A percentile compares a stretch with the other conserved stretches of the same genome.
phyloP scores from a whole-genome alignment of 192 early-diverging fungal genomes.

The Coemansia sp. region DNA sequence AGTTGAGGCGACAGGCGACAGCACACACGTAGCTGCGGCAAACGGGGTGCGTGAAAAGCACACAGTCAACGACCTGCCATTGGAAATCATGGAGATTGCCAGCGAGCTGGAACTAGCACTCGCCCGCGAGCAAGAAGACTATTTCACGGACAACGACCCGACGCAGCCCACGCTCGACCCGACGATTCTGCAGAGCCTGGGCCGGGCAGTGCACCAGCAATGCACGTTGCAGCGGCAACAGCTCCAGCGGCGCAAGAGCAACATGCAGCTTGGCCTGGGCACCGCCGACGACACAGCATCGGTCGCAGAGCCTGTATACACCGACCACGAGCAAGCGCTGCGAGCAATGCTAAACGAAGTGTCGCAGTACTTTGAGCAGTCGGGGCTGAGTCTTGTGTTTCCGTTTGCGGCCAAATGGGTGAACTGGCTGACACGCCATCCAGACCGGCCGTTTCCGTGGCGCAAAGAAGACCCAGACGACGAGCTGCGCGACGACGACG shows the following conservation, averaged over 20 bases:
- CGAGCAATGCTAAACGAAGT: slow-evolving; percentile 42
- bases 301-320: slow-evolving; percentile 19
- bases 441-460: slow-evolving; percentile 48
- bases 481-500: slow-evolving; percentile 21
- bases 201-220: slow-evolving; percentile 48
- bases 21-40: not conserved
- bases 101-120: slow-evolving; percentile 50
- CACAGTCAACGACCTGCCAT: slow-evolving; percentile 22
- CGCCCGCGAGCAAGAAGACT: slow-evolving; percentile 53
- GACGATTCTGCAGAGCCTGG: slow-evolving; percentile 40
- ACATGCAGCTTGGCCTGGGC: slow-evolving; percentile 47
- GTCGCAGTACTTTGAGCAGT: slow-evolving; percentile 51
- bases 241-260: slow-evolving; percentile 50
- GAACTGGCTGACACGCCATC: slow-evolving; percentile 45
- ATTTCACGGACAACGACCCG: slow-evolving; percentile 39
- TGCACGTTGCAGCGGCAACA: slow-evolving; percentile 42
- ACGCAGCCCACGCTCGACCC: slow-evolving; percentile 39
- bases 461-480: slow-evolving; percentile 45
- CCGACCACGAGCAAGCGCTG: slow-evolving; percentile 37
- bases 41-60: not conserved
- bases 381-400: slow-evolving; percentile 42
- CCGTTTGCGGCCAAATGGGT: slow-evolving; percentile 53
- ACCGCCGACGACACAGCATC: too few species aligned
- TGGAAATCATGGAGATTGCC: slow-evolving; percentile 50
- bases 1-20: not conserved